Evolutionary conservation across 768 basidiomycete species (phyloP), one percentile per base, ranked within the genome.

Genomic region (Boletus eberwhitei): DNA sequence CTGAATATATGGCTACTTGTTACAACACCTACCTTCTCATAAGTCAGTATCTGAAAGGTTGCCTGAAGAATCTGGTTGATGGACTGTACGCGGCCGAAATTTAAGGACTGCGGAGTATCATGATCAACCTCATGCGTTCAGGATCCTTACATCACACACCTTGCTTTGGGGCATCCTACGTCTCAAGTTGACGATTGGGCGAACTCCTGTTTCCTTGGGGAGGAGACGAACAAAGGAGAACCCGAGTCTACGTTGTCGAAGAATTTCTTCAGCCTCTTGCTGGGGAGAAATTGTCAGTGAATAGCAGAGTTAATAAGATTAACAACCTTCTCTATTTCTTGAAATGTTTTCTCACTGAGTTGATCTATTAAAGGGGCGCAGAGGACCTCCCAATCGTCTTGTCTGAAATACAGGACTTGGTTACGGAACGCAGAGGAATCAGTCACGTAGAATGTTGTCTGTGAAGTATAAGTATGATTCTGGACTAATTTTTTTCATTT

Each of bases 401-500:
- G 93, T 12, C 92, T 83, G 69, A 97, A 98, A 66, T 95, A 99
- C 1, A 98, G 74, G 1, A 95, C 79, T 41, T 83, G 82, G 56
- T 94, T 89, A 38, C 87, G 79, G 63, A 86, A 92, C 8, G 87
- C 88, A 19, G 88, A 86, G 0, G 95, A 92, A 59, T 98, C 91
- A 0, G 97, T 98, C 41, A 93, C 79, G 70, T 98, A 98, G 72
- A 97, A 99, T 0, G 87, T 86, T 3, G 92, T 92, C 95, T 98
- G 59, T 44, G 2, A 22, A 24, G 9, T 32, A 41, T 36, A 14
- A 37, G 36, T 11, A 21, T 24, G 7, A 4, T 4, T 21, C 17
- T 21, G 12, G 4, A 14, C 19, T 6, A 3, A 14, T 19, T 38
- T 29, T 29, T 9, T n/a, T 29, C 14, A n/a, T 46, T 24, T 4